Base-by-base conservation (phyloP, 139 green algal species). In the Axilococcus clingmanii region DNA sequence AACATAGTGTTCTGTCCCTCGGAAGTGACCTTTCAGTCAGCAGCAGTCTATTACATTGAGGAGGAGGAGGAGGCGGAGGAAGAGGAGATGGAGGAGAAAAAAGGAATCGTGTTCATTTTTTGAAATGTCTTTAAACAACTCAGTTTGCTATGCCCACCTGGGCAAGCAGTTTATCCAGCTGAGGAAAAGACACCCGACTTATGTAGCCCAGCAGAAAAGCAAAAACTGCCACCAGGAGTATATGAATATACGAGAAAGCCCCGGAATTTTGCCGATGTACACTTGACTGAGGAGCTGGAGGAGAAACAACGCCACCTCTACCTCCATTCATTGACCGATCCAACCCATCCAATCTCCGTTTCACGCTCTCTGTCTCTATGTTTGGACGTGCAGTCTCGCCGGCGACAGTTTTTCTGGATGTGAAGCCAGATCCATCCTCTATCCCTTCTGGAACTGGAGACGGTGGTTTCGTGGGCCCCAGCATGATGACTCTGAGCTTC, bases 401-500 rank as follows among this genome's bases (percentile, higher is more conserved):
- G n/a, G n/a, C n/a, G n/a, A n/a, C n/a, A n/a, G n/a, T n/a, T n/a
- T n/a, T n/a, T n/a, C n/a, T n/a, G 24, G 37, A 4, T 47, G 48
- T 4, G 57, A 52, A 16, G 59, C 35, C 20, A 41, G 36, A 31
- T 69, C 60, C 41, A 53, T n/a, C 46, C 44, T 72, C 60, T 17
- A 47, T 47, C 2, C 59, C 72, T 59, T 85, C 77, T 9, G 71
- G 63, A 17, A 85, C 79, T n/a, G 79, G 79, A 24, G 68, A 80
- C 4, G 79, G 79, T 14, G 79, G 79, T 48, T 81, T 75, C 24
- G 71, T 59, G 3, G 79, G 78, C 4, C 43, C 55, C 16, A 80
- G 40, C 42, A 88, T 65, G 37, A 72, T 40, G 23, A 87, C 79
- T 5, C 72, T 59, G 52, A 87, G 63, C 60, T 87, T 87, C 12